Base-by-base conservation (phyloP, 352 stramenopile genomes). In the Globisporangium polare region DNA sequence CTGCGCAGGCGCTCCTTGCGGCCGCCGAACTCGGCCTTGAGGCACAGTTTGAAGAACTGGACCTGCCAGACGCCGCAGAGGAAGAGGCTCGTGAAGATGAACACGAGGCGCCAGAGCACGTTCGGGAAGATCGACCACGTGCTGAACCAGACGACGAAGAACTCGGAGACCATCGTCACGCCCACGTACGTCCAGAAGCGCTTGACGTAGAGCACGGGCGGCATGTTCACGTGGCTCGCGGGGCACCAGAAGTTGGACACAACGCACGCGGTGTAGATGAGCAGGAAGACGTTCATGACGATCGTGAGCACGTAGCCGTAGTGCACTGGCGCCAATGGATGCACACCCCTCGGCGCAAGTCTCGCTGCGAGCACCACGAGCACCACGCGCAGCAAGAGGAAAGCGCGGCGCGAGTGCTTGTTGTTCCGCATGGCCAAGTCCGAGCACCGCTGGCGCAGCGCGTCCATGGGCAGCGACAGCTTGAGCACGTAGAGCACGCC, bases 231-330 rank as follows among this genome's bases (percentile, higher is more conserved):
- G 24, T 75, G 64, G 31, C 69, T 62, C 39, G 68, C 51, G 9
- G 75, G 77, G 26, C 75, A 74, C 82, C 82, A 94, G 58, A 91
- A 94, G 71, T 90, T 91, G 31, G 85, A 94, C 35, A 92, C 69
- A 43, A 89, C 77, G 52, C 82, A 91, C 49, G 80, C 82, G 17
- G 74, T 74, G 58, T 87, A 93, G 49, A 93, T 78, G 50, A 89
- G 77, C 64, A 93, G 63, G 54, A 91, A 84, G 5, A 91, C 73
- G 67, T 93, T 88, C 78, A 89, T 88, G 54, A 90, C 62, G 57
- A 91, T 83, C 62, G 78, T 89, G 45, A 93, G 71, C 47, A 73
- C 70, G 63, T 90, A 93, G 47, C 81, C 84, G 35, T 90, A 89
- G 63, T 89, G 69, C 41, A 90, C 80, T 1, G 84, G 84, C 47